These are phyloP conservation scores for Umbilicaria muhlenbergii DNA, from an alignment of 495 filamentous ascomycete genomes.

Conservation along the genomic window DNA sequence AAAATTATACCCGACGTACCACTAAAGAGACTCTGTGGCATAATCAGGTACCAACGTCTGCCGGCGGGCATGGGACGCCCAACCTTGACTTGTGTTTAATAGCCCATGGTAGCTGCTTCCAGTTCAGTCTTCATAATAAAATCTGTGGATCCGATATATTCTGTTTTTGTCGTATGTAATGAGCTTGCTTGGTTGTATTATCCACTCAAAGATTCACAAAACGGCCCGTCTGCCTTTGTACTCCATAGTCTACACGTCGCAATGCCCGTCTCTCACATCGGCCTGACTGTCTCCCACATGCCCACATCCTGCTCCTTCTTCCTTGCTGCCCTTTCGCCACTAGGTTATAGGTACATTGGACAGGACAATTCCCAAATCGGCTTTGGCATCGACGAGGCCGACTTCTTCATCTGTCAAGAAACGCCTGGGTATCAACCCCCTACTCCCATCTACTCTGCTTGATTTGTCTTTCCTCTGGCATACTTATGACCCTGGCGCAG, in stretches of 20 bases:
- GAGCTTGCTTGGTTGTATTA: slow-evolving; percentile 4
- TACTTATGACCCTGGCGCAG: slow-evolving; percentile 15
- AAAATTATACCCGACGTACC: too few species aligned
- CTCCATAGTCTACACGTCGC: slow-evolving; percentile 2
- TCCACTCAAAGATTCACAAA: neutral
- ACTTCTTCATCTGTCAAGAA: slow-evolving; percentile 43
- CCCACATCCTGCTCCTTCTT: slow-evolving; percentile 70
- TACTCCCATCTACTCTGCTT: slow-evolving; percentile 4
- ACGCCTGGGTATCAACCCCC: slow-evolving; percentile 30
- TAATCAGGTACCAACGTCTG: too few species aligned
- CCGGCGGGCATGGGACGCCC: too few species aligned
- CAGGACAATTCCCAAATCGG: slow-evolving; percentile 36
- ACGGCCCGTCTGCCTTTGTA: slow-evolving; percentile 4
- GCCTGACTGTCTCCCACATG: slow-evolving; percentile 56
- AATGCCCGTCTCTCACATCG: slow-evolving; percentile 45
- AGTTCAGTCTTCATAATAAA: too few species aligned
- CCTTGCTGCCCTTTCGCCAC: slow-evolving; percentile 54
- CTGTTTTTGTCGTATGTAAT: too few species aligned
- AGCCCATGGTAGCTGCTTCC: too few species aligned
- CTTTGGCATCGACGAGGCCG: slow-evolving; percentile 38
- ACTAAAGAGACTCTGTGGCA: too few species aligned
- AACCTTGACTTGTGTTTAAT: too few species aligned
- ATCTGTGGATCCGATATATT: too few species aligned
- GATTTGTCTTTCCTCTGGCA: neutral
- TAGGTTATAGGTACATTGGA: slow-evolving; percentile 57